Percentiles rank a stretch among this genome's conserved stretches.
These are phyloP conservation scores for Dactylellina leptospora DNA, from an alignment of 2,329 filamentous ascomycete species.

Conservation along the genomic window DNA sequence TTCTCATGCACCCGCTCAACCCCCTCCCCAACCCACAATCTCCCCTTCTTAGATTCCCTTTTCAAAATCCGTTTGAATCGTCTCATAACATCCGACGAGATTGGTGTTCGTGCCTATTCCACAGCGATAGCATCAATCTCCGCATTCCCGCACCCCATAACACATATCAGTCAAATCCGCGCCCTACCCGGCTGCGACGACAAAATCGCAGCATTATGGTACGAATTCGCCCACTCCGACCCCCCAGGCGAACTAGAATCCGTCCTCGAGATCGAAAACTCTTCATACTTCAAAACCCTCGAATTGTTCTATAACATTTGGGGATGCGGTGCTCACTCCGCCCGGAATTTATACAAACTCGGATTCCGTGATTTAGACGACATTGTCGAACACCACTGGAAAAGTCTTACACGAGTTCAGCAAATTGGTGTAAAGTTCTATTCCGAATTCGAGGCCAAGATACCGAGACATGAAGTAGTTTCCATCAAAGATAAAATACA, in stretches of 20 bases:
- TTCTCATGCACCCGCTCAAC: conserved; percentile 86
- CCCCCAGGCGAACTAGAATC: conserved; percentile 66
- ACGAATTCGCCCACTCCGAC: conserved; percentile 72
- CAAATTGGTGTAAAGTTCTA: conserved; percentile 96
- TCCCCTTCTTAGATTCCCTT: conserved; percentile 76
- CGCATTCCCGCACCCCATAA: conserved; percentile 75
- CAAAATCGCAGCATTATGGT: conserved; percentile 80
- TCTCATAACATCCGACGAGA: conserved; percentile 75
- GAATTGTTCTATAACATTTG: conserved; percentile 82
- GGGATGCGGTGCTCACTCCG: conserved; percentile 86
- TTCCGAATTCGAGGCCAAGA: conserved; percentile 76
- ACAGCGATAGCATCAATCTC: conserved; percentile 83
- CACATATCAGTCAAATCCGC: conserved; percentile 62
- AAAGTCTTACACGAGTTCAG: conserved; percentile 76
- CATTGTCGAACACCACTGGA: conserved; percentile 83
- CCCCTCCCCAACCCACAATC: conserved; percentile 70
- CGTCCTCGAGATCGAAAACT: conserved; percentile 70
- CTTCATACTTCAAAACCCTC: conserved; percentile 72
- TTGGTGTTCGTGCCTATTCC: conserved; percentile 86
- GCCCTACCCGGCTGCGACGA: conserved; percentile 79
- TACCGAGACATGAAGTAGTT: conserved; percentile 71
- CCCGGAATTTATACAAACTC: conserved; percentile 79
- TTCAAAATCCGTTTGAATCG: conserved; percentile 77
- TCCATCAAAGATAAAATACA: conserved; percentile 73
- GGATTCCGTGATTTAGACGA: conserved; percentile 87